phyloP scores from a whole-genome alignment of 495 filamentous ascomycete species.

The Bombardia bombarda region DNA sequence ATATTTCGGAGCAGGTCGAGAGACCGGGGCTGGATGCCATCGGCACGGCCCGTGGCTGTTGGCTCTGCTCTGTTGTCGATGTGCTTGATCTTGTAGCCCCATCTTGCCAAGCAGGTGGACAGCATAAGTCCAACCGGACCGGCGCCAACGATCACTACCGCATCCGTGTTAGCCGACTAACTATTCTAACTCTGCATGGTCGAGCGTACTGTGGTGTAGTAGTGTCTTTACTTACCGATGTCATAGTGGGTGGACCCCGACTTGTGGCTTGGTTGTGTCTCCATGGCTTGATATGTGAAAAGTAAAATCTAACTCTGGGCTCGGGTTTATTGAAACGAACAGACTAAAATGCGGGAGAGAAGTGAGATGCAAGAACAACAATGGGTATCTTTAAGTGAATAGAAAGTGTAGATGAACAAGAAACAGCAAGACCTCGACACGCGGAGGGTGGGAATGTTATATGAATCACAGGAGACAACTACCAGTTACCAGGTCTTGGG shows the following conservation, averaged over 20 bases:
- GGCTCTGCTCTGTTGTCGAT: conserved; percentile 64
- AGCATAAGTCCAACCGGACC: conserved; percentile 83
- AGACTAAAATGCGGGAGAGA: background rate
- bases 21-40: conserved; percentile 74
- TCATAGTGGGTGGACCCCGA: conserved; percentile 21
- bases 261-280: conserved; percentile 10
- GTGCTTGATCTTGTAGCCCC: conserved; percentile 61
- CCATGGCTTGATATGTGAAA: conserved; percentile 11
- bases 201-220: background rate
- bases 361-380: conserved; percentile 2
- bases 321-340: background rate
- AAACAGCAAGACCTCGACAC: background rate
- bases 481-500: conserved; percentile 6
- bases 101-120: conserved; percentile 69
- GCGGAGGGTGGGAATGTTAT: background rate
- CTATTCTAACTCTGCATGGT: too few relatives aligned
- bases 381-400: conserved; percentile 11
- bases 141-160: conserved; percentile 74
- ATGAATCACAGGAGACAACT: background rate
- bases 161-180: background rate
- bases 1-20: conserved; percentile 70
- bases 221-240: conserved; percentile 18
- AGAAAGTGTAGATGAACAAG: background rate
- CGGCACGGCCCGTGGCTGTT: conserved; percentile 65
- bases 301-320: conserved; percentile 3